Conservation (phyloP, 202 grass and related monocot species). For the Brachypodium distachyon region DNA sequence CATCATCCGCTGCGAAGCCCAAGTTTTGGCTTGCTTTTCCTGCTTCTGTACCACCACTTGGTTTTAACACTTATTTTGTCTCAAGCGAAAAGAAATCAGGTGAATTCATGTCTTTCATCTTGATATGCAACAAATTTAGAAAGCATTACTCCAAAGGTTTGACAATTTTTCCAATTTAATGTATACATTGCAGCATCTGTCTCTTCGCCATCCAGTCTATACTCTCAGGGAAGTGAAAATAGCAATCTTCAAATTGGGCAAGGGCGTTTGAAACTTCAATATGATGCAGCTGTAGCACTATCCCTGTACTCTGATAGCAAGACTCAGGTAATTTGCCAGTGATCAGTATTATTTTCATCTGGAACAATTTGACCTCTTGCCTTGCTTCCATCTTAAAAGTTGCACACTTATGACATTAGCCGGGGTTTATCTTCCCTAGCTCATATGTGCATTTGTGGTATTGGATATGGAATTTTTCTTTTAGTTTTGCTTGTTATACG, state of each 20-base stretch:
- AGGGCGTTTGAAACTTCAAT: constrained; percentile 68
- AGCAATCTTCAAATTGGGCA: constrained; percentile 56
- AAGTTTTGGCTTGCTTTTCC: constrained; percentile 96
- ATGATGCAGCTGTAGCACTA: constrained; percentile 40
- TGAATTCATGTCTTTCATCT: constrained; percentile 19
- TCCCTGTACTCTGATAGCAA: constrained; percentile 57
- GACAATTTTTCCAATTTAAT: not conserved
- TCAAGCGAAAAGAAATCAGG: constrained; percentile 63
- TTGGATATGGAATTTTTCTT: not conserved
- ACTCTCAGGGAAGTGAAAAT: constrained; percentile 48
- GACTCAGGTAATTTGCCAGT: constrained; percentile 41
- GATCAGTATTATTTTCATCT: not conserved
- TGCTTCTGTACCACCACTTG: constrained; percentile 67
- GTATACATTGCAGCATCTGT: constrained; percentile 42
- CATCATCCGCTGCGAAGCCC: constrained; percentile 32
- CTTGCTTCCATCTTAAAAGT: not conserved
- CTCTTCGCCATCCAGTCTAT: constrained; percentile 37
- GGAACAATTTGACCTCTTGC: constrained; percentile 3
- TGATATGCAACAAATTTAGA: not conserved
- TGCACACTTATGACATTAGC: not conserved
- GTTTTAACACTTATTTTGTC: constrained; percentile 88
- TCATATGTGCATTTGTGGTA: constrained; percentile 2
- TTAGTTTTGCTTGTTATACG: not conserved
- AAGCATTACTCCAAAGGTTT: not conserved
- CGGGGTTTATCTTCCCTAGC: not conserved